Base-by-base conservation (phyloP, 805 yeast species). In the Candida parachauliodes region DNA sequence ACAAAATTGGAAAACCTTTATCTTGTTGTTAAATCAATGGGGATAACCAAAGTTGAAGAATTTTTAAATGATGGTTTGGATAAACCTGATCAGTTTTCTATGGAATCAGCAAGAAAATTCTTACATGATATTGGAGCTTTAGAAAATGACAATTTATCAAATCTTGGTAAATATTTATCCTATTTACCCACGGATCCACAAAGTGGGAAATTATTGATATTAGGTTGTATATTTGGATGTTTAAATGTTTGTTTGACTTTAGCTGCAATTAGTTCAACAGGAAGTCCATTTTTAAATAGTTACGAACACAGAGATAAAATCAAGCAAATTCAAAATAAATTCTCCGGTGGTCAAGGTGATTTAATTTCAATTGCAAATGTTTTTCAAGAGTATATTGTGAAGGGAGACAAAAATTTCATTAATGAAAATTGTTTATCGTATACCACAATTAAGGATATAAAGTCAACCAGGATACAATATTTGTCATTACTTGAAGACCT, bases 11-110 rank as follows among this genome's bases (percentile, higher is more conserved):
- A 89, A 48, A 86, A 86, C 24, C 65, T 91, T 28, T 89, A 86
- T 51, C 65, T 91, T 31, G 78, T 81, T 32, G 95, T 89, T 11
- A 88, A 88, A 56, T 74, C 96, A 0, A 88, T 93, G 93, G 95
- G 95, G 0, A 73, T 91, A 19, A 64, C 68, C 2, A 71, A 84
- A 46, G 96, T 88, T 0, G 70, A 70, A 40, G 71, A 65, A 16
- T 93, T 91, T 51, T 68, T 91, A 44, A 65, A 73, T 11, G 69
- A 72, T 22, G 96, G 96, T 0, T 60, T 93, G 33, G 97, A 89
- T 55, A 82, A 95, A 0, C 98, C 98, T 0, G 70, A 73, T 17
- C 56, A 51, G 8, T 57, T 57, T 2, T 70, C 81, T 6, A 54
- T 84, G n/a, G 59, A 57, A 1, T 67, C 67, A 22, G 82, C 91